These are phyloP conservation scores for Ceratocystis destructans DNA, from an alignment of 2,329 filamentous ascomycete species.

Conservation along the genomic window DNA sequence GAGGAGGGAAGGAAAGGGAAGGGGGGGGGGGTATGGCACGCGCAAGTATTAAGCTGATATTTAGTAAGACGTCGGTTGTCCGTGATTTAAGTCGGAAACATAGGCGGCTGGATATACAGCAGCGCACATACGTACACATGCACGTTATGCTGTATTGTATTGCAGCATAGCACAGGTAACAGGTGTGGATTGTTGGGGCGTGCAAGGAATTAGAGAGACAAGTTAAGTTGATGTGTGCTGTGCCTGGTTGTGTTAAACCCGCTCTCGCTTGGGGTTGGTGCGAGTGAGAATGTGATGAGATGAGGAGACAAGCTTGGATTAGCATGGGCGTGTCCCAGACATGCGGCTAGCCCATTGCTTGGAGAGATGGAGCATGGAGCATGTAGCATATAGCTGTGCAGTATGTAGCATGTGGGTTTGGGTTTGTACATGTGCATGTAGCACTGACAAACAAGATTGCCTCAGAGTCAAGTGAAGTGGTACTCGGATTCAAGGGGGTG, in stretches of 20 bases:
- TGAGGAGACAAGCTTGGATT: neutral
- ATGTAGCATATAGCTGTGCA: neutral
- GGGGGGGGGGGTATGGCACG: neutral
- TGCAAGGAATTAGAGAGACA: neutral
- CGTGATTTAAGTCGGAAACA: neutral
- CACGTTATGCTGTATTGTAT: neutral
- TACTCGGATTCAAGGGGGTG: neutral
- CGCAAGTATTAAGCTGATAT: neutral
- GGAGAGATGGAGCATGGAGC: neutral
- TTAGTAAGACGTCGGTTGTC: neutral
- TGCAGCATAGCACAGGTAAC: neutral
- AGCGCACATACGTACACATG: neutral
- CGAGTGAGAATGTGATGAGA: neutral
- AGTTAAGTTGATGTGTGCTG: too few species aligned
- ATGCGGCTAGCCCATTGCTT: neutral
- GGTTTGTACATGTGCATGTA: neutral
- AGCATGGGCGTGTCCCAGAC: conserved; percentile 1
- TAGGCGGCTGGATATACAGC: neutral
- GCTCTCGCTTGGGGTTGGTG: neutral
- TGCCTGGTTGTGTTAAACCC: neutral
- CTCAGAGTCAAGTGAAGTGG: neutral
- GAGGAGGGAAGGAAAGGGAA: neutral
- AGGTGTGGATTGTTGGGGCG: neutral
- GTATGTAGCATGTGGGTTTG: neutral
- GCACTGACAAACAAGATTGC: neutral